Evolutionary conservation across 2,329 filamentous ascomycete species (phyloP).

Genomic region (Hypomyces perniciosus): DNA sequence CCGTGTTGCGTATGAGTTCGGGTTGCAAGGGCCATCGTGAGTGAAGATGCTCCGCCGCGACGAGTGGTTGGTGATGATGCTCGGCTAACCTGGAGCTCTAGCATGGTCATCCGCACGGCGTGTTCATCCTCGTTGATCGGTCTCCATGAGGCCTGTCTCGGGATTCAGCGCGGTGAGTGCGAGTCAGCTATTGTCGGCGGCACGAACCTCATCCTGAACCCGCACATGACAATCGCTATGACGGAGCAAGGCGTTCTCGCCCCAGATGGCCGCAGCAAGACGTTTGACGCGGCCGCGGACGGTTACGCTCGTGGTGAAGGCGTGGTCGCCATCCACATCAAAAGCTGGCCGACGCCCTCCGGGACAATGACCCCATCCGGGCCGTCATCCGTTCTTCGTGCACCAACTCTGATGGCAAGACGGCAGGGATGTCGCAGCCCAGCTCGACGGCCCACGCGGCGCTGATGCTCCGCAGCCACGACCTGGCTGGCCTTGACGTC

Average conservation of each 20-base stretch:
- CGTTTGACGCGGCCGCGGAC: constrained; percentile 35
- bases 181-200: constrained; percentile 27
- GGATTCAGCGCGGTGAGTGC: constrained; percentile 23
- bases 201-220: constrained; percentile 27
- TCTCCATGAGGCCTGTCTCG: constrained; percentile 27
- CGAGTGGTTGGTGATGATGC: neutral
- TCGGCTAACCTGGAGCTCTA: constrained; percentile 11
- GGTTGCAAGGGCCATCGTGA: constrained; percentile 44
- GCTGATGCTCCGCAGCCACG: neutral
- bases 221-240: constrained; percentile 19
- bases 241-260: constrained; percentile 22
- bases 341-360: constrained; percentile 38
- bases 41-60: neutral
- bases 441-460: constrained; percentile 17
- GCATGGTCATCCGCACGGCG: constrained; percentile 29
- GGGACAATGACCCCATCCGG: constrained; percentile 34
- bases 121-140: constrained; percentile 29
- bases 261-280: constrained; percentile 21
- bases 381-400: constrained; percentile 29
- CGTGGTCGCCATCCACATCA: constrained; percentile 35
- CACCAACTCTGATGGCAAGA: constrained; percentile 34
- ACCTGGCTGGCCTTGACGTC: constrained; percentile 13
- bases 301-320: constrained; percentile 45
- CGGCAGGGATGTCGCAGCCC: constrained; percentile 35
- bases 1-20: constrained; percentile 27